These are phyloP conservation scores for Suillus ampliporus DNA, from an alignment of 768 basidiomycete species.

Conservation along the genomic window DNA sequence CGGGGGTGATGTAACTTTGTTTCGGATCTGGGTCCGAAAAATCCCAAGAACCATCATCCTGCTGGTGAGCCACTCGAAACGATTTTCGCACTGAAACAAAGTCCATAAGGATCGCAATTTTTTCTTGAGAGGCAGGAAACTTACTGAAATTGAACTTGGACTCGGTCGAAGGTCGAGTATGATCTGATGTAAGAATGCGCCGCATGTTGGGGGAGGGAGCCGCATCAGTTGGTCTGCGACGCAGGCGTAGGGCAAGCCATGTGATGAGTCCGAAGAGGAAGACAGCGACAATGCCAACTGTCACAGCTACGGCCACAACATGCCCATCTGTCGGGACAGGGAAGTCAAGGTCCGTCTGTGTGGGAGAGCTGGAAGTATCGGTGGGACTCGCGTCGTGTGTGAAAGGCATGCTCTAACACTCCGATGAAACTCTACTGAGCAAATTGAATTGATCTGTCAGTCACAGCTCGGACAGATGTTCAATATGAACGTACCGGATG, in stretches of 20 bases:
- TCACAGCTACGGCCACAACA: constrained; percentile 31
- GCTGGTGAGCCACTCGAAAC: constrained; percentile 27
- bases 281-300: constrained; percentile 31
- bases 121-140: constrained; percentile 9
- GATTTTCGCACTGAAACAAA: constrained; percentile 28
- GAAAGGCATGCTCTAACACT: constrained; percentile 17
- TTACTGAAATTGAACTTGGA: constrained; percentile 36
- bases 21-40: constrained; percentile 34
- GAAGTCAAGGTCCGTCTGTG: constrained; percentile 17
- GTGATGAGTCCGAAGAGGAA: constrained; percentile 28
- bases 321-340: constrained; percentile 17
- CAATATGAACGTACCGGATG: not conserved
- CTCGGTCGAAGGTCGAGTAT: constrained; percentile 26
- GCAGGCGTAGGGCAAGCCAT: constrained; percentile 33
- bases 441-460: not conserved
- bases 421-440: not conserved
- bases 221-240: constrained; percentile 12
- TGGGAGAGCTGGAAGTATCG: constrained; percentile 15
- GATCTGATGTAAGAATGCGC: constrained; percentile 15
- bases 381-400: constrained; percentile 10
- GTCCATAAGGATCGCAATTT: not conserved
- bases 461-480: not conserved
- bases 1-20: constrained; percentile 8
- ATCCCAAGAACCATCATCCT: constrained; percentile 32
- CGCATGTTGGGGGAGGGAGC: constrained; percentile 1